Base-by-base conservation (phyloP, 2,329 filamentous ascomycete species). In the Cordyceps militaris region DNA sequence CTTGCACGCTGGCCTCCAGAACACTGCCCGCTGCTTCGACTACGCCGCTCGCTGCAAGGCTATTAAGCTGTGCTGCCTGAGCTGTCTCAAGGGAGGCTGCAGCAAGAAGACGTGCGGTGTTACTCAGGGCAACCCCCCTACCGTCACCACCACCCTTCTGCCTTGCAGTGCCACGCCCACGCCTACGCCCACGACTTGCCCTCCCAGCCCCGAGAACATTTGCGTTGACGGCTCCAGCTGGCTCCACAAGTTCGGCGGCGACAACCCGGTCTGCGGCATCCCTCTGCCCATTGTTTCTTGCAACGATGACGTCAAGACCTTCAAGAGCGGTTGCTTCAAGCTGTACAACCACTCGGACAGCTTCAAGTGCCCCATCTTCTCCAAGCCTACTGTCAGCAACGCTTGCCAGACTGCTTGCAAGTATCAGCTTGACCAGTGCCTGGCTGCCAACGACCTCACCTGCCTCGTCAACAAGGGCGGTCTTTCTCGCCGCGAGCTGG, bases 391-490 rank as follows among this genome's bases (percentile, higher is more conserved):
- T 19, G 4, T 52, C 38, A 32, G 23, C 56, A 58, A 58, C 42
- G 56, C 49, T 34, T 58, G 56, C 49, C 36, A 51, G 48, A 42
- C 48, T 23, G 56, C 56, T 38, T 58, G 56, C 56, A 42, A 58
- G 49, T 34, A 58, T 24, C 56, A 58, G 56, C 49, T 52, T 19
- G 56, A 53, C 30, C 32, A 48, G 34, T 58, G 56, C n/a, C 24
- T 28, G 7, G 24, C 36, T 11, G 32, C 49, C 40, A 30, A 38
- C 40, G 26, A 36, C 11, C 42, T 30, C 34, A 46, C 28, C 16
- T 58, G 56, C 49, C 11, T 52, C 13, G 53, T 58, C 49, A 19
- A 58, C 28, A 51, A 58, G 30, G 21, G n/a, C 34, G 56, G 40
- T 14, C 47, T 57, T n/a, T 8, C 23, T n/a, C 38, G 46, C 2